Percentiles rank a stretch among this genome's conserved stretches.
Conservation (phyloP, 495 filamentous ascomycete species). For the Astrocystis sublimbata region DNA sequence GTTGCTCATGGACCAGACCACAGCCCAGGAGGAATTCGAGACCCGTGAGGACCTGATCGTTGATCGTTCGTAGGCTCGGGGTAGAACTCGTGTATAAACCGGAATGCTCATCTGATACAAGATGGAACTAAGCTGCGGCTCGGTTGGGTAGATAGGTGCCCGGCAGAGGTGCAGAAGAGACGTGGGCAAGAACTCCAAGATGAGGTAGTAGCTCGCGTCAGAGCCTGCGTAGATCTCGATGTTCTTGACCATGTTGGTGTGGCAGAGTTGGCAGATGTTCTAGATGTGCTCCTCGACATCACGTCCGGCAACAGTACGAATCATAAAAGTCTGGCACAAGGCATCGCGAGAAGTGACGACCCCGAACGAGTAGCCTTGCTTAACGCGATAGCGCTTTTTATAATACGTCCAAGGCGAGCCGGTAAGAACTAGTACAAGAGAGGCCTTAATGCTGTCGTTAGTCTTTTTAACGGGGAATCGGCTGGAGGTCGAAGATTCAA, state of each 20-base stretch:
- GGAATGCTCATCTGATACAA: neutral
- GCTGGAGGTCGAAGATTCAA: neutral
- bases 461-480: neutral
- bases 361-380: neutral
- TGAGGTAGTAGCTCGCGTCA: conserved; percentile 1
- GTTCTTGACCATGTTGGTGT: conserved; percentile 1
- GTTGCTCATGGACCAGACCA: conserved; percentile 2
- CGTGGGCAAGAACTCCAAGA: conserved; percentile 7
- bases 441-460: neutral
- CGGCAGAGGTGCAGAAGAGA: conserved; percentile 9
- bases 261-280: conserved; percentile 10
- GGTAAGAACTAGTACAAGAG: neutral
- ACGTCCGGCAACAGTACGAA: conserved; percentile 6
- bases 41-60: conserved; percentile 6
- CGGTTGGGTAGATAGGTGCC: neutral
- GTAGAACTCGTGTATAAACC: neutral
- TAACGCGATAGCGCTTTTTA: neutral
- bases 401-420: neutral
- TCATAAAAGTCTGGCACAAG: conserved; percentile 6
- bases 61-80: neutral
- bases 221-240: conserved; percentile 12
- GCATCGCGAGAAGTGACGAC: conserved; percentile 1
- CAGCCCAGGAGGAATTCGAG: conserved; percentile 9
- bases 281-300: conserved; percentile 7
- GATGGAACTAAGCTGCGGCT: conserved; percentile 11